Base-by-base conservation (phyloP, 2,329 filamentous ascomycete genomes). In the Amylocarpus encephaloides region DNA sequence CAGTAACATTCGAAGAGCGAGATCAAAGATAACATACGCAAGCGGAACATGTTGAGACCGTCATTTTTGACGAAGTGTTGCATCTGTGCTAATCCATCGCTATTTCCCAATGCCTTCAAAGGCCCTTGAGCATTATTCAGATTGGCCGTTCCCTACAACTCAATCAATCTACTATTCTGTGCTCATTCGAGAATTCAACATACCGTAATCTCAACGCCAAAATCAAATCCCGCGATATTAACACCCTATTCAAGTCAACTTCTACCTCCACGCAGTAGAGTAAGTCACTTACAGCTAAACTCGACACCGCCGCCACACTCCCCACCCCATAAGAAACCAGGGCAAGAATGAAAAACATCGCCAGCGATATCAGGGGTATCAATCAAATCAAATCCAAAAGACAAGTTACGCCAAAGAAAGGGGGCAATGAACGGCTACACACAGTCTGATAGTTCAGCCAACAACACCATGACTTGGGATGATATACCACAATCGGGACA, bases 21-120 rank as follows among this genome's bases (percentile, higher is more conserved):
- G 11, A 5, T 15, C 13, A 16, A 33, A 32, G 13, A 18, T 6
- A 35, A n/a, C 48, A 41, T 22, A 50, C 48, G 77, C 13, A 84
- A 67, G 30, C 79, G 73, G 63, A 81, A 76, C 36, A 78, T 66
- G 60, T 81, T 82, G 45, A 82, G 67, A 42, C 70, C 68, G 58
- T 77, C 73, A 40, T 76, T 70, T 10, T 70, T 70, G 48, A 73
- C 68, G 16, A 52, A 52, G 35, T 52, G 50, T 22, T 48, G 22
- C 57, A 58, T 59, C 33, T 59, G 57, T 33, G 46, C 57, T 12
- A 45, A 49, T 7, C 57, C 57, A 55, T 59, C 57, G 5, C 43
- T 52, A 10, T 50, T 48, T 15, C 51, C 52, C 3, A 61, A 43
- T 1, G 43, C 36, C 33, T 39, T 49, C 29, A 61, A 35, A 35